Evolutionary conservation across 2,329 filamentous ascomycete genomes (phyloP).

Genomic region (Fusarium verticillioides): DNA sequence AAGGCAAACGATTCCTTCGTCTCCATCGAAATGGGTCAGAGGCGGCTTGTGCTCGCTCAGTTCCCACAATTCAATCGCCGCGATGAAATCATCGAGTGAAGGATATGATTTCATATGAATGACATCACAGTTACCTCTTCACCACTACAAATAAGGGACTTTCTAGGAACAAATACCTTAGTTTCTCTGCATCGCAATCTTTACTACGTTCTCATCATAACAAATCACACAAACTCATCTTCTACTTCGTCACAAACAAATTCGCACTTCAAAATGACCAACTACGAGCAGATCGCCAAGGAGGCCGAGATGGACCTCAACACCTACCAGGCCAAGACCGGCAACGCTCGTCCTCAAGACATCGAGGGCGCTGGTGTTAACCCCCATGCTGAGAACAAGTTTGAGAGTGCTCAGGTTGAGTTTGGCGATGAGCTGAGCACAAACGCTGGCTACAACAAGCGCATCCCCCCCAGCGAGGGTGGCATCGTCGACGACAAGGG

Average conservation of each 20-base stretch:
- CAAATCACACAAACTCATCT: background rate
- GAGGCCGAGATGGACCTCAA: constrained; percentile 61
- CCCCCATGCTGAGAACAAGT: constrained; percentile 55
- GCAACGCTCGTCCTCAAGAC: constrained; percentile 52
- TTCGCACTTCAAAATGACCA: constrained; percentile 38
- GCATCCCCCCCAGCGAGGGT: constrained; percentile 58
- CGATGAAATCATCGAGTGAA: constrained; percentile 42
- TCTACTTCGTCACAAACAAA: background rate
- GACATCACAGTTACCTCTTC: constrained; percentile 31
- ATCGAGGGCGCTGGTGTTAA: constrained; percentile 58
- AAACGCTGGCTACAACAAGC: constrained; percentile 58
- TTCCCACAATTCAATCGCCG: constrained; percentile 33
- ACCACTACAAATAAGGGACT: constrained; percentile 26
- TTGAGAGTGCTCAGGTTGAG: constrained; percentile 46
- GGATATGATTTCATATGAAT: constrained; percentile 43
- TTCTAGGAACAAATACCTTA: background rate
- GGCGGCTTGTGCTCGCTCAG: constrained; percentile 1
- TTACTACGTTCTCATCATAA: background rate
- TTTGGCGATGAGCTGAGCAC: constrained; percentile 59
- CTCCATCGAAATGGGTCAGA: background rate
- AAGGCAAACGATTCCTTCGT: background rate
- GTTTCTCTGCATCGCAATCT: background rate
- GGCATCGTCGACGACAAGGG: constrained; percentile 57
- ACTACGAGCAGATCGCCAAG: constrained; percentile 56
- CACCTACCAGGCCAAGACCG: constrained; percentile 60